Percentiles rank a stretch among this genome's conserved stretches.
Evolutionary conservation across 768 basidiomycete genomes (phyloP).

Genomic region (Boletus tomentosulus): DNA sequence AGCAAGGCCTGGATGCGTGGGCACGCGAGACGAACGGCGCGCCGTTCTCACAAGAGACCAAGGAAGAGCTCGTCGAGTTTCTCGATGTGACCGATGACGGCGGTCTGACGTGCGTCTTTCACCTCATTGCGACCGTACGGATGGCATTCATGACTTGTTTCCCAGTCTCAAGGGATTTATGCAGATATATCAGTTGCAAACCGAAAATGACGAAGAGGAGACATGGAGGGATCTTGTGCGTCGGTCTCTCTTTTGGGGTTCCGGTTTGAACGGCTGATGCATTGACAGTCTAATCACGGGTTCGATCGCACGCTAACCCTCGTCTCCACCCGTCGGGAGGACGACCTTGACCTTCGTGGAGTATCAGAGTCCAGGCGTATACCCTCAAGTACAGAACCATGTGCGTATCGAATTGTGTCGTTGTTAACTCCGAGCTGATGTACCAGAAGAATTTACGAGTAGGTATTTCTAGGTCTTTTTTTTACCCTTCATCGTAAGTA

Average conservation of each 20-base stretch:
- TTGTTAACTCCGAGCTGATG: background rate
- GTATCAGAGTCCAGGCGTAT: constrained; percentile 11
- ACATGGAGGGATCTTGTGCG: constrained; percentile 79
- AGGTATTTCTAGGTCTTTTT: constrained; percentile 1
- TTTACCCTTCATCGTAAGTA: constrained; percentile 3
- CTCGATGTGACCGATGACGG: constrained; percentile 72
- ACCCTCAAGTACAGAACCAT: constrained; percentile 13
- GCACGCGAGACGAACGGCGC: constrained; percentile 79
- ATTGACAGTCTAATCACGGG: constrained; percentile 61
- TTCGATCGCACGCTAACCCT: constrained; percentile 66
- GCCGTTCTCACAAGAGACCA: constrained; percentile 72
- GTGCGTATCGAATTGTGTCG: constrained; percentile 6
- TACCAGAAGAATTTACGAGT: constrained; percentile 18
- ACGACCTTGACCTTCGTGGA: constrained; percentile 31
- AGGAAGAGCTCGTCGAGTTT: constrained; percentile 72
- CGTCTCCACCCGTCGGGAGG: constrained; percentile 53
- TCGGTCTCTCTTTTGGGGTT: constrained; percentile 4
- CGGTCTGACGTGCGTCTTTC: constrained; percentile 58
- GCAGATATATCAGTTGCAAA: constrained; percentile 83
- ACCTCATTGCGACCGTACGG: background rate
- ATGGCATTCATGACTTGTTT: background rate
- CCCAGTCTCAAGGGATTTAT: constrained; percentile 72
- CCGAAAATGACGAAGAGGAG: constrained; percentile 78
- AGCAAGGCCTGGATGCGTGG: constrained; percentile 74
- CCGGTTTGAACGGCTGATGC: constrained; percentile 9